These are phyloP conservation scores for Hygrophorus pudorinus DNA, from an alignment of 768 basidiomycete species.

Conservation along the genomic window DNA sequence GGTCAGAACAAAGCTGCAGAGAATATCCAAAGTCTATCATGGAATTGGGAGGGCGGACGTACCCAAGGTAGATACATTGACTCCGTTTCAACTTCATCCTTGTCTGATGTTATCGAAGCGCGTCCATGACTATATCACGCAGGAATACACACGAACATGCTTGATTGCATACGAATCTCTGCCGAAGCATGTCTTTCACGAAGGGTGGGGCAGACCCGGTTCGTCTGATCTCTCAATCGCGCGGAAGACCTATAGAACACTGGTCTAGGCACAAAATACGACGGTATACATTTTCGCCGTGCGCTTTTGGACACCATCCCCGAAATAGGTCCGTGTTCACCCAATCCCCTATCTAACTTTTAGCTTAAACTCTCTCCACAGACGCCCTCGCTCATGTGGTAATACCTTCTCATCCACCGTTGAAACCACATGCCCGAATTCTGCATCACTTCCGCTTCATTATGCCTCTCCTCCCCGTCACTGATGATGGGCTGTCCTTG, in stretches of 20 bases:
- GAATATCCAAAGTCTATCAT: slow-evolving; percentile 53
- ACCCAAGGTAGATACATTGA: slow-evolving; percentile 37
- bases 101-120: slow-evolving; percentile 26
- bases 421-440: slow-evolving; percentile 70
- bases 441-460: slow-evolving; percentile 75
- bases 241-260: slow-evolving; percentile 1
- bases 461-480: slow-evolving; percentile 45
- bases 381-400: slow-evolving; percentile 62
- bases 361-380: slow-evolving; percentile 16
- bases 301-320: slow-evolving; percentile 62
- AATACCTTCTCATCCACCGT: slow-evolving; percentile 59
- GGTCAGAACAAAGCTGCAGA: slow-evolving; percentile 51
- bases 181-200: slow-evolving; percentile 54
- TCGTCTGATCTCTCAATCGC: slow-evolving; percentile 9
- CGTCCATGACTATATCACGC: slow-evolving; percentile 57
- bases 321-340: slow-evolving; percentile 44
- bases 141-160: slow-evolving; percentile 70
- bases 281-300: slow-evolving; percentile 54
- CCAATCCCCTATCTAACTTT: slow-evolving; percentile 5
- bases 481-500: slow-evolving; percentile 56
- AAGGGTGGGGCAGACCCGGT: slow-evolving; percentile 74
- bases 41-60: slow-evolving; percentile 45
- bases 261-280: slow-evolving; percentile 43
- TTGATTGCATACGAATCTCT: slow-evolving; percentile 61
- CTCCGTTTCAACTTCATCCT: background rate